Base-by-base conservation (phyloP, 2,329 filamentous ascomycete species). In the Didymella arachidicola region DNA sequence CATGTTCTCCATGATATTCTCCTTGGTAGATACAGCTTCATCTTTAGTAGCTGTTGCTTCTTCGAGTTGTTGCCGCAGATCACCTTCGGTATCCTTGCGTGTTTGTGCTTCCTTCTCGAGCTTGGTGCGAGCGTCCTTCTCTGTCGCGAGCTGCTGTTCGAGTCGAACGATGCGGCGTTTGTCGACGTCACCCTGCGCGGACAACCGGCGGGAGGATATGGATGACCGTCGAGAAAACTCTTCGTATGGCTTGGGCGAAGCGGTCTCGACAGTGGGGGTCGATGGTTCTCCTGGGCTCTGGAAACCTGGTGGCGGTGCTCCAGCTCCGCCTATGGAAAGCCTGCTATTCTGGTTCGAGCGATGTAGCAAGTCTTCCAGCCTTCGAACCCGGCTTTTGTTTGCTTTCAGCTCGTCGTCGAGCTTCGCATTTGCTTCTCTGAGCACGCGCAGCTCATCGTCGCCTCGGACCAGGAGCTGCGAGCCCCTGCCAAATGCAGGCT, bases 1-100 rank as follows among this genome's bases (percentile, higher is more conserved):
- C 80, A 99, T 92, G 71, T 99, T 99, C 64, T 92, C 89, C 78
- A 99, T 87, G 10, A 99, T 86, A 75, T 98, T 95, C 68, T 91
- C 90, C 77, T 99, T 99, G 1, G 91, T 97, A 2, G 92, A 93
- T 67, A 95, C 92, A 6, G 87, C 91, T 75, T 98, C 95, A 67
- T 91, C 90, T 77, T 98, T 99, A 0, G 91, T 97, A 3, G 92
- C 93, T 68, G 95, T 92, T 7, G 87, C 91, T 76, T 98, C 94
- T 63, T 95, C 87, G 61, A 97, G 85, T 68, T 88, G 89, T 70
- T 81, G 85, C 79, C 84, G 88, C 71, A 85, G 86, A 67, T 86
- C 84, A 67, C 81, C 84, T 72, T 86, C 86, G 65, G 83, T 84
- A 29, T 75, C 71, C 64, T 74, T 81, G 50, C 84, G 83, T 2